These are phyloP conservation scores for Arthrinium puccinioides DNA, from an alignment of 2,329 filamentous ascomycete species.

Conservation along the genomic window DNA sequence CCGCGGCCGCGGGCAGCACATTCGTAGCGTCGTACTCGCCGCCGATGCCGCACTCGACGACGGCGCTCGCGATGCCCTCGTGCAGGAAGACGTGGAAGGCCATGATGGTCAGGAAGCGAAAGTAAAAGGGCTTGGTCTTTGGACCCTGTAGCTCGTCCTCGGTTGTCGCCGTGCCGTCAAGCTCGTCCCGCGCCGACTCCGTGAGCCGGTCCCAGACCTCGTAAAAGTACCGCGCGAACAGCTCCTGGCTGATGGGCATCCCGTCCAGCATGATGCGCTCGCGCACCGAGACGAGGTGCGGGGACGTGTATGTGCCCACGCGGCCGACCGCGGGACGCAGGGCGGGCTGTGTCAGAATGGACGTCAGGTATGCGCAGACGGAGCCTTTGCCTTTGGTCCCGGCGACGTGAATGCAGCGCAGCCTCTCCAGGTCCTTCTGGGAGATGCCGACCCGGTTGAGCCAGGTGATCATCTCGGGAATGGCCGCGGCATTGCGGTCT, in stretches of 20 bases:
- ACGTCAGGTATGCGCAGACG: constrained; percentile 75
- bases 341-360: constrained; percentile 53
- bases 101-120: constrained; percentile 83
- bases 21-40: constrained; percentile 93
- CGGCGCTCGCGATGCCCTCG: constrained; percentile 68
- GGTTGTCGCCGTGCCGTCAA: constrained; percentile 10
- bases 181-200: constrained; percentile 3
- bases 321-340: constrained; percentile 21
- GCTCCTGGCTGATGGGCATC: constrained; percentile 55
- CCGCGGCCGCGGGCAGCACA: constrained; percentile 55
- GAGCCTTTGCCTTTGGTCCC: constrained; percentile 95
- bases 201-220: constrained; percentile 65
- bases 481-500: constrained; percentile 62
- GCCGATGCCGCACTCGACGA: constrained; percentile 91
- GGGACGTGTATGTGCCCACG: constrained; percentile 78
- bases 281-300: constrained; percentile 74
- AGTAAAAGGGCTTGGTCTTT: constrained; percentile 77
- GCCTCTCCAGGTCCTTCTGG: constrained; percentile 31
- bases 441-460: constrained; percentile 68
- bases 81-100: constrained; percentile 76
- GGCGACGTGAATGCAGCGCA: constrained; percentile 69
- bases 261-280: constrained; percentile 82
- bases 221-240: constrained; percentile 75
- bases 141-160: constrained; percentile 46
- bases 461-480: constrained; percentile 79